Evolutionary conservation across 495 filamentous ascomycete species (phyloP).

Genomic region (Daldinia childiae): DNA sequence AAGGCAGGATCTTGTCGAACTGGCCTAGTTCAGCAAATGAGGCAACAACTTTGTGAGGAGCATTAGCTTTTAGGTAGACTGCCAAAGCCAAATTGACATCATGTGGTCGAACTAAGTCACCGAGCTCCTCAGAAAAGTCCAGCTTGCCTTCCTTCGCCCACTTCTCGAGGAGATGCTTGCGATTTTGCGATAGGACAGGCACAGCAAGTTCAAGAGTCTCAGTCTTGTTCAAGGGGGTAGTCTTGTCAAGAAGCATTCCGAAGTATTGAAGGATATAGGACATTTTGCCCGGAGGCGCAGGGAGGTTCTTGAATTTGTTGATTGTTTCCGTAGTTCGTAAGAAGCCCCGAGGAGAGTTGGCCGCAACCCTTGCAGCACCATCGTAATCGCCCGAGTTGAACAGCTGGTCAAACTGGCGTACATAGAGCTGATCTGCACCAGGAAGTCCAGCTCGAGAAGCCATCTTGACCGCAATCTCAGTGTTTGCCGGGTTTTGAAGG

Average conservation of each 20-base stretch:
- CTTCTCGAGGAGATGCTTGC: conserved; percentile 96
- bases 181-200: conserved; percentile 89
- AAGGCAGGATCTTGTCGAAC: conserved; percentile 94
- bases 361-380: conserved; percentile 93
- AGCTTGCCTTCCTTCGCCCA: conserved; percentile 97
- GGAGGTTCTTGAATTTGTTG: conserved; percentile 89
- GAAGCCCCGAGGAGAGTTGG: conserved; percentile 96
- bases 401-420: conserved; percentile 89
- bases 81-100: conserved; percentile 84
- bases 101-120: conserved; percentile 90
- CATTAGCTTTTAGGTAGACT: conserved; percentile 88
- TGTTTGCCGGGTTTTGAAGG: conserved; percentile 92
- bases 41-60: conserved; percentile 90
- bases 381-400: conserved; percentile 77
- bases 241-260: conserved; percentile 95
- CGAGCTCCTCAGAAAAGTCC: conserved; percentile 92
- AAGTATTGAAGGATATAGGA: conserved; percentile 98
- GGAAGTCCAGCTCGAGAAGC: conserved; percentile 93
- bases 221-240: conserved; percentile 80
- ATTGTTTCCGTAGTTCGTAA: conserved; percentile 93
- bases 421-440: conserved; percentile 94
- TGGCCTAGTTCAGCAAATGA: conserved; percentile 94
- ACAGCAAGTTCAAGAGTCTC: conserved; percentile 94
- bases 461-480: conserved; percentile 90
- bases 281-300: conserved; percentile 77